These are phyloP conservation scores for Ophiognomonia clavigignenti-juglandacearum DNA, from an alignment of 2,329 filamentous ascomycete species.

Conservation along the genomic window DNA sequence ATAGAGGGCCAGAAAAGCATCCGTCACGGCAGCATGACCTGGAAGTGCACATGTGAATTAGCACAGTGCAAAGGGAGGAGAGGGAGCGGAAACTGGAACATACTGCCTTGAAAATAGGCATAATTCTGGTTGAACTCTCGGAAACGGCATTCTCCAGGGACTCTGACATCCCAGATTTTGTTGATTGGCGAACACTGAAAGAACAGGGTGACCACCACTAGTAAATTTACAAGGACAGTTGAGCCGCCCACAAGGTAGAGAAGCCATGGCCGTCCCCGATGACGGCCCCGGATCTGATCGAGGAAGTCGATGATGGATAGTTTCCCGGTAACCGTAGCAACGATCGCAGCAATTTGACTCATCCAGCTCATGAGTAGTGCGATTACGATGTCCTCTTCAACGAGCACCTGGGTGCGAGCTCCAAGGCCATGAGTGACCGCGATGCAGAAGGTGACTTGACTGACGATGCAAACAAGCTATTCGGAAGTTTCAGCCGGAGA, in stretches of 20 bases:
- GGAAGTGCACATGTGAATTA: too few relatives aligned
- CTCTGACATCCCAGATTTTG: conserved; percentile 1
- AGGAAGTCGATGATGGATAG: conserved; percentile 2
- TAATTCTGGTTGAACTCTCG: neutral
- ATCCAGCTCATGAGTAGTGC: conserved; percentile 3
- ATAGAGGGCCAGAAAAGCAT: conserved; percentile 3
- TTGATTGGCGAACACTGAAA: conserved; percentile 6
- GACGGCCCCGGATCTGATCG: conserved; percentile 3
- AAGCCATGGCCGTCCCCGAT: conserved; percentile 2
- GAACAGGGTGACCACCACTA: neutral
- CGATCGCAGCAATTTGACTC: conserved; percentile 4
- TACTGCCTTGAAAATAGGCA: conserved; percentile 9
- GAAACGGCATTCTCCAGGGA: neutral
- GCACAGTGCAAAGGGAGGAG: neutral
- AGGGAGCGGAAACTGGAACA: neutral
- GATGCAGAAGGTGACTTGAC: neutral
- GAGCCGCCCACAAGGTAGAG: conserved; percentile 2
- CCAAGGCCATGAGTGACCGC: conserved; percentile 1
- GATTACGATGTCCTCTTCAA: neutral
- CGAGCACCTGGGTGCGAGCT: neutral
- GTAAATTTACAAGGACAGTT: neutral
- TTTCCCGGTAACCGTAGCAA: conserved; percentile 4
- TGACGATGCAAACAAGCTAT: neutral
- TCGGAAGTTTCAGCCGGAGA: neutral
- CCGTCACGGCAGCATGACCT: conserved; percentile 4